These are phyloP conservation scores for Penicillium salamii DNA, from an alignment of 495 filamentous ascomycete genomes.

Conservation along the genomic window DNA sequence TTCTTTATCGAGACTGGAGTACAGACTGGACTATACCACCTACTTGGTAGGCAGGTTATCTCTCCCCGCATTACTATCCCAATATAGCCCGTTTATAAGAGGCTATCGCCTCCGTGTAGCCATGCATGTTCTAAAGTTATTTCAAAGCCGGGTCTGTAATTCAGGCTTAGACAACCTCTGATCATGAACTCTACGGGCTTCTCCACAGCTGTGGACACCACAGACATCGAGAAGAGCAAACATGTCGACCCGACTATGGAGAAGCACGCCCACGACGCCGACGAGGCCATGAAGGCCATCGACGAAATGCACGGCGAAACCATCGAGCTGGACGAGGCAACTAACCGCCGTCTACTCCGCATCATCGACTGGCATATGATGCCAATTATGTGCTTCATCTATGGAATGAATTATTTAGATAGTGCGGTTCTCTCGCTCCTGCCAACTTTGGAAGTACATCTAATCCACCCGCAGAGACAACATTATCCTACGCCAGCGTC, in stretches of 20 bases:
- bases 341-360: constrained; percentile 51
- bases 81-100: too few relatives aligned
- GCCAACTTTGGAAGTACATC: too few relatives aligned
- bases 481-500: constrained; percentile 59
- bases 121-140: too few relatives aligned
- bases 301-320: constrained; percentile 43
- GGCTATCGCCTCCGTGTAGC: too few relatives aligned
- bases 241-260: constrained; percentile 37
- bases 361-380: constrained; percentile 62
- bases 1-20: too few relatives aligned
- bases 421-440: too few relatives aligned
- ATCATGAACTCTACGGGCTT: constrained; percentile 15
- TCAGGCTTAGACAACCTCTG: too few relatives aligned
- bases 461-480: constrained; percentile 44
- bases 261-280: constrained; percentile 56
- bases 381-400: constrained; percentile 60
- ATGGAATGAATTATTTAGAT: constrained; percentile 64
- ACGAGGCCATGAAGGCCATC: constrained; percentile 60
- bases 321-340: constrained; percentile 52
- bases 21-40: too few relatives aligned
- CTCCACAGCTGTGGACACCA: constrained; percentile 22
- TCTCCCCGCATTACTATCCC: too few relatives aligned
- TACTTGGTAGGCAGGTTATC: too few relatives aligned
- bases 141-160: too few relatives aligned
- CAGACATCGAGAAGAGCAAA: constrained; percentile 24